Conservation (phyloP, 306 rosid genomes). For the Clitoria ternatea region DNA sequence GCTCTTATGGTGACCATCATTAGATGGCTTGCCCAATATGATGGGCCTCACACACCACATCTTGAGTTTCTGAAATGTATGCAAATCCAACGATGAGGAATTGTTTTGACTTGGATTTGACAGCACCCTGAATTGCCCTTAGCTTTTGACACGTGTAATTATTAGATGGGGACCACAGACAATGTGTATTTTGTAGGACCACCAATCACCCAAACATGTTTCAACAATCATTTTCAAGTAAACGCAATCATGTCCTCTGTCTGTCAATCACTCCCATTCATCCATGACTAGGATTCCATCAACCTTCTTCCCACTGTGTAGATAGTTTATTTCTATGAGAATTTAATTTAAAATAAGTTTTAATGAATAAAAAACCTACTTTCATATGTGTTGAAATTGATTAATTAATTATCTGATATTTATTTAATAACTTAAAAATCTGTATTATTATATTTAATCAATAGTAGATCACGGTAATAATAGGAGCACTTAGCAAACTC, state of each 20-base stretch:
- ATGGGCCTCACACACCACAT: not conserved
- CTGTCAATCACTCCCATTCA: not conserved
- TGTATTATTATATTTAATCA: too few species aligned
- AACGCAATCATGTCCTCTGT: not conserved
- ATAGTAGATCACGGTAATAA: too few species aligned
- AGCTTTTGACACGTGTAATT: constrained; percentile 31
- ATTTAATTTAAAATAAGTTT: too few species aligned
- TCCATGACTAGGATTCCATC: not conserved
- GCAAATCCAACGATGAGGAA: constrained; percentile 18
- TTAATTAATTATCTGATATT: too few species aligned
- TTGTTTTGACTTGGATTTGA: not conserved
- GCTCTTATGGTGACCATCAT: constrained; percentile 25
- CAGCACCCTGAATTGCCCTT: too few species aligned
- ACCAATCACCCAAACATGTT: constrained; percentile 35
- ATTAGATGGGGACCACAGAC: constrained; percentile 18
- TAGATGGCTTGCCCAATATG: constrained; percentile 2
- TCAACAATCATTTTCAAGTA: constrained; percentile 35
- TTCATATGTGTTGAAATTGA: too few species aligned
- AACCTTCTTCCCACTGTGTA: too few species aligned
- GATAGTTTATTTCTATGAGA: too few species aligned
- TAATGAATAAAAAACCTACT: too few species aligned
- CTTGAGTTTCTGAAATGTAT: not conserved
- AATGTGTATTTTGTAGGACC: constrained; percentile 26
- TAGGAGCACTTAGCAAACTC: too few species aligned
- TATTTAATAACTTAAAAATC: too few species aligned